A percentile compares a stretch with the other conserved stretches of the same genome.
phyloP scores from a whole-genome alignment of 164 flowering plant species.

The Cinnamomum micranthum region DNA sequence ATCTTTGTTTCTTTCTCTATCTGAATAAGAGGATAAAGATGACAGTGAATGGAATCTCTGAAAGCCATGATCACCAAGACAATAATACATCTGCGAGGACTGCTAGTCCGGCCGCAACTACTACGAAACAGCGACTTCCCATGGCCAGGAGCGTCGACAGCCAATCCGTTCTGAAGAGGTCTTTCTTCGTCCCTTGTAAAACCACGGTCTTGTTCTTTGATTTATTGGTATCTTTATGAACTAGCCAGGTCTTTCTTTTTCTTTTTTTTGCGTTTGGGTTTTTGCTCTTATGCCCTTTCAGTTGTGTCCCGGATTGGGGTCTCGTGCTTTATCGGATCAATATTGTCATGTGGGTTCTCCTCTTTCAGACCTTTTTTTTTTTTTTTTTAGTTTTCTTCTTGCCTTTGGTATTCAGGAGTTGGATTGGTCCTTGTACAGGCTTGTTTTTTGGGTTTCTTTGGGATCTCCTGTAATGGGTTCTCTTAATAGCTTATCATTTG shows the following conservation, averaged over 20 bases:
- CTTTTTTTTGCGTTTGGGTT: background rate
- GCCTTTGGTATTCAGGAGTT: no score
- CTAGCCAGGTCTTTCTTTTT: background rate
- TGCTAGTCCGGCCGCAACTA: constrained; percentile 23
- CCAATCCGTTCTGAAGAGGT: constrained; percentile 65
- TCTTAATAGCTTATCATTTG: background rate
- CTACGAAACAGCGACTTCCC: constrained; percentile 30
- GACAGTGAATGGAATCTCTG: constrained; percentile 7
- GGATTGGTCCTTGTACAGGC: background rate
- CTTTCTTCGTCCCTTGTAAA: background rate
- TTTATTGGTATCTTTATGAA: background rate
- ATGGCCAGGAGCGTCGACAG: constrained; percentile 49
- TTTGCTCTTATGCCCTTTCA: background rate
- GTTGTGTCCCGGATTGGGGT: background rate
- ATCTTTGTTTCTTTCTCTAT: background rate
- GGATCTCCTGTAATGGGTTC: background rate
- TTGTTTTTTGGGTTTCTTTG: background rate
- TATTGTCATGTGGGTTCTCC: background rate
- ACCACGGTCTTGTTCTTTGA: background rate
- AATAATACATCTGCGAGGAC: constrained; percentile 30
- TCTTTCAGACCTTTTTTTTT: background rate
- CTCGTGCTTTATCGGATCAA: background rate
- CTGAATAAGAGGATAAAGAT: constrained; percentile 5
- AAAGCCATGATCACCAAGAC: constrained; percentile 10
- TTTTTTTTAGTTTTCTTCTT: background rate